Conservation (phyloP, 495 filamentous ascomycete species). For the Antarctomyces pellizariae region DNA sequence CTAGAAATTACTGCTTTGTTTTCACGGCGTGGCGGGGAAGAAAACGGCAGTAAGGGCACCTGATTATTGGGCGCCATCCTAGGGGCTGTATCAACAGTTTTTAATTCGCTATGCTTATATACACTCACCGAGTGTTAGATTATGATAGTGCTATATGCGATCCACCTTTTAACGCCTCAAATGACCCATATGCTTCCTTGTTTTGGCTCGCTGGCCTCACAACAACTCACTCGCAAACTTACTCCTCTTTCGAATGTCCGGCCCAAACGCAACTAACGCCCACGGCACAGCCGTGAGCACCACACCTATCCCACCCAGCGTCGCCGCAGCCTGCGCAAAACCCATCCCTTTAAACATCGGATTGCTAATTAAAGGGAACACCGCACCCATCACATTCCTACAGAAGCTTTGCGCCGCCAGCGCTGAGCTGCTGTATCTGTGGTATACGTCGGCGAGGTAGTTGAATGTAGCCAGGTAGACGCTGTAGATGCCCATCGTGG, state of each 20-base stretch:
- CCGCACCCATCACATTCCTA: conserved; percentile 63
- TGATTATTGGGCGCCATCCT: too few species aligned
- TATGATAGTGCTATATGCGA: too few species aligned
- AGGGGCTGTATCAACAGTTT: too few species aligned
- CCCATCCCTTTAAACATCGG: conserved; percentile 50
- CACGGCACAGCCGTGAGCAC: conserved; percentile 61
- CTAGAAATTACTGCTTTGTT: too few species aligned
- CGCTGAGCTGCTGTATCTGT: conserved; percentile 62
- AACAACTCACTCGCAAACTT: conserved; percentile 45
- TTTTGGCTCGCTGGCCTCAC: too few species aligned
- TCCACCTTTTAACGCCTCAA: too few species aligned
- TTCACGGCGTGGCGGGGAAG: too few species aligned
- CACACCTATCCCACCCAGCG: conserved; percentile 54
- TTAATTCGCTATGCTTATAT: too few species aligned
- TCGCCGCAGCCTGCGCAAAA: conserved; percentile 44
- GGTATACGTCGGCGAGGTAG: conserved; percentile 82
- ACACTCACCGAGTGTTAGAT: too few species aligned
- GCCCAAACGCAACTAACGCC: conserved; percentile 63
- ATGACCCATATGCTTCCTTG: too few species aligned
- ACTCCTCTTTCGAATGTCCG: conserved; percentile 52
- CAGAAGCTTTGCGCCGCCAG: conserved; percentile 71
- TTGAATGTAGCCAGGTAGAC: conserved; percentile 87
- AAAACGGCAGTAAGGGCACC: too few species aligned
- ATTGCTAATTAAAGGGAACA: conserved; percentile 56
- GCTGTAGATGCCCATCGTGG: conserved; percentile 72